Percentiles rank a stretch among this genome's conserved stretches.
phyloP scores from a whole-genome alignment of 225 moss, liverwort and hornwort genomes.

The Antitrichia curtipendula region DNA sequence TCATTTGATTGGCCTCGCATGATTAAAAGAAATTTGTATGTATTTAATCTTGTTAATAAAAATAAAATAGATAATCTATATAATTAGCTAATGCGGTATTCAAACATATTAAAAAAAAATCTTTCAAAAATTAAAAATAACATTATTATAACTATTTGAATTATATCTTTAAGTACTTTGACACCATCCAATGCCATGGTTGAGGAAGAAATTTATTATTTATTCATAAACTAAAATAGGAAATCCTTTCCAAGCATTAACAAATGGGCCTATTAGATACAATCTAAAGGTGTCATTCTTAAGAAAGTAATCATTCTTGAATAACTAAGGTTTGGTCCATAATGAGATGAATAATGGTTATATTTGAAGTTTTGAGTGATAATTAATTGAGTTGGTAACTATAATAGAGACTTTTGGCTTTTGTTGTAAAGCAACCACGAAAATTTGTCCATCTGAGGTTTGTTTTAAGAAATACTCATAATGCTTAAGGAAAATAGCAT shows the following conservation, averaged over 20 bases:
- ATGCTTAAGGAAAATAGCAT: too few relatives aligned
- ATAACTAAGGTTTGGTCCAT: background rate
- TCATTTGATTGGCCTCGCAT: background rate
- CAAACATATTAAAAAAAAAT: background rate
- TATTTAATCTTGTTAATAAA: background rate
- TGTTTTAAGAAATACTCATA: too few relatives aligned
- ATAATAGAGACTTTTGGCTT: too few relatives aligned
- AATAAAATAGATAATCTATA: background rate
- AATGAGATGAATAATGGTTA: background rate
- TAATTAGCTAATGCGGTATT: background rate
- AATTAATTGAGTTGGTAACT: background rate
- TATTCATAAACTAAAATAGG: background rate
- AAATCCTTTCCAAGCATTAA: background rate
- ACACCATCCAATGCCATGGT: background rate
- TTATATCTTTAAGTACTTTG: background rate
- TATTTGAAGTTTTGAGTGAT: background rate
- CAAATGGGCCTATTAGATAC: background rate
- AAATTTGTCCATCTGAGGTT: background rate
- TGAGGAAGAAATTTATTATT: background rate
- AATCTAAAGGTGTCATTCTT: background rate
- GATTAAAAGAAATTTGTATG: background rate
- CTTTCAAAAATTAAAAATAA: background rate
- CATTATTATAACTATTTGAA: background rate
- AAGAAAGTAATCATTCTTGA: background rate
- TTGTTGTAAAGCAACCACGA: background rate